Conservation (phyloP, 352 stramenopile genomes). For the Aphanomyces euteiches region DNA sequence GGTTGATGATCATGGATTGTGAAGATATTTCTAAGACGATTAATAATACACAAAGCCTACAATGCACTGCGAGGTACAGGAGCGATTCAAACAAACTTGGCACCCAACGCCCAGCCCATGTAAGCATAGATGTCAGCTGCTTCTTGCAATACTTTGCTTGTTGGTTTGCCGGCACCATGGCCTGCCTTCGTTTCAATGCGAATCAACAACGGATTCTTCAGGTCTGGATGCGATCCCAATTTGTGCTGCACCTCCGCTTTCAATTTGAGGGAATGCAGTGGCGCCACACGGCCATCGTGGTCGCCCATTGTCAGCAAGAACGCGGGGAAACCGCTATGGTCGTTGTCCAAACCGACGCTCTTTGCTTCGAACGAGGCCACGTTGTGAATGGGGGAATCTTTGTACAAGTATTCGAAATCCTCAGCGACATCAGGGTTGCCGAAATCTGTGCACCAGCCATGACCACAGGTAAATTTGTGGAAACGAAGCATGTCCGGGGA, state of each 20-base stretch:
- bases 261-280: constrained; percentile 89
- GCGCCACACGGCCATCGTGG: constrained; percentile 88
- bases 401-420: constrained; percentile 77
- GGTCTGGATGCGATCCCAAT: constrained; percentile 48
- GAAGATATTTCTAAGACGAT: too few species aligned
- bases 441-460: constrained; percentile 86
- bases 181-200: constrained; percentile 87
- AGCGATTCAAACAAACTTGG: constrained; percentile 37
- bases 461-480: constrained; percentile 92
- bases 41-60: not conserved
- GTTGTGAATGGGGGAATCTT: constrained; percentile 89
- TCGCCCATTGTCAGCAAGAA: constrained; percentile 82
- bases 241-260: constrained; percentile 82
- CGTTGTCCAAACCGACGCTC: constrained; percentile 31
- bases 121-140: constrained; percentile 82
- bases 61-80: not conserved
- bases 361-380: constrained; percentile 48
- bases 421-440: constrained; percentile 73
- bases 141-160: constrained; percentile 86
- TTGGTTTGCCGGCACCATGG: constrained; percentile 86
- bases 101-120: constrained; percentile 66
- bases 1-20: too few species aligned
- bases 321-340: constrained; percentile 66
- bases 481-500: constrained; percentile 93
- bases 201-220: constrained; percentile 85